Conservation (phyloP, 2,329 filamentous ascomycete genomes). For the Dichotomopilus funicola region DNA sequence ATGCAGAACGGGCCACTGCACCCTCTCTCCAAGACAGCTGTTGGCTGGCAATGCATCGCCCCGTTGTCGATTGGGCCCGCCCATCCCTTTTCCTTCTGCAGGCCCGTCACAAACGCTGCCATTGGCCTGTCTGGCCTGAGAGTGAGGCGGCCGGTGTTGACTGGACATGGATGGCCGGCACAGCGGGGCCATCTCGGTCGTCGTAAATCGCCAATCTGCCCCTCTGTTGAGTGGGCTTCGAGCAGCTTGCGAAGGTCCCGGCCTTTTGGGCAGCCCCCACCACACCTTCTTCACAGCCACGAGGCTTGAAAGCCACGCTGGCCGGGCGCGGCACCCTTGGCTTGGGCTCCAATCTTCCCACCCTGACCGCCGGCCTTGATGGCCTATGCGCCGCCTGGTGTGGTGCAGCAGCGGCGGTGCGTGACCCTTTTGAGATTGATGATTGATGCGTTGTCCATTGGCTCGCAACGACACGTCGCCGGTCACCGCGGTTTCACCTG, state of each 20-base stretch:
- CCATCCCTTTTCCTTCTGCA: conserved; percentile 16
- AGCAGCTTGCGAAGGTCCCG: not conserved
- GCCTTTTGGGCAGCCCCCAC: not conserved
- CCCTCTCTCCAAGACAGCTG: not conserved
- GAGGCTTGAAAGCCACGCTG: not conserved
- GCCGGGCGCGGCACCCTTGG: conserved; percentile 14
- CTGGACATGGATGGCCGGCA: conserved; percentile 17
- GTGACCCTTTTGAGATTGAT: conserved; percentile 3
- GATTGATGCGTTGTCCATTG: conserved; percentile 15
- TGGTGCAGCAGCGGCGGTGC: conserved; percentile 3
- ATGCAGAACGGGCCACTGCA: conserved; percentile 1
- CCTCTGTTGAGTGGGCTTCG: not conserved
- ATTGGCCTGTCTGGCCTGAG: conserved; percentile 16
- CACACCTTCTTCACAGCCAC: not conserved
- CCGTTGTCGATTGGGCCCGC: conserved; percentile 18
- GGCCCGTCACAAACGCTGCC: conserved; percentile 14
- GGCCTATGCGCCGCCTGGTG: conserved; percentile 2
- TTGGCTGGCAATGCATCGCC: conserved; percentile 18
- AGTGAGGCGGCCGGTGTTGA: conserved; percentile 22
- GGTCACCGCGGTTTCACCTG: conserved; percentile 8
- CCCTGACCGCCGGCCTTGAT: not conserved
- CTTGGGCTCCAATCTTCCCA: conserved; percentile 14
- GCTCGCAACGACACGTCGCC: conserved; percentile 14
- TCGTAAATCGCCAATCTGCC: not conserved
- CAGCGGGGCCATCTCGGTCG: conserved; percentile 15